These are phyloP conservation scores for Sarocladium brachiariae DNA, from an alignment of 2,329 filamentous ascomycete species.

Conservation along the genomic window DNA sequence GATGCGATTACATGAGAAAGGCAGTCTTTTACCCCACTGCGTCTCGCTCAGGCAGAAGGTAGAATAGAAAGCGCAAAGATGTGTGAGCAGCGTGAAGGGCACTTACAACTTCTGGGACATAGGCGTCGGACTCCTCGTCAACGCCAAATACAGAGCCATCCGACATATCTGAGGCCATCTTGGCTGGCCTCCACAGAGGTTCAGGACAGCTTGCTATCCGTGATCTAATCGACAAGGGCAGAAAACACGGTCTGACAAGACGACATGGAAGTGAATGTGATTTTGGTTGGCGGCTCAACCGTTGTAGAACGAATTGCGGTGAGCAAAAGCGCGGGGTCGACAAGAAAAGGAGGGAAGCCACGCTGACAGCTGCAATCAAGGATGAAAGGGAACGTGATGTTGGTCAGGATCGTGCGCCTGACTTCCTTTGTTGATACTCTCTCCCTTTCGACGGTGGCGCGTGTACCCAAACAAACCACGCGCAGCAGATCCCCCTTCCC, in stretches of 20 bases:
- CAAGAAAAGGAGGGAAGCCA: slow-evolving; percentile 20
- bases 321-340: slow-evolving; percentile 12
- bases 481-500: too few relatives aligned
- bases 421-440: neutral
- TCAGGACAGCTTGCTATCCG: neutral
- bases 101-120: slow-evolving; percentile 32
- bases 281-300: slow-evolving; percentile 14
- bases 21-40: too few relatives aligned
- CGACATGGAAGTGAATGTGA: slow-evolving; percentile 17
- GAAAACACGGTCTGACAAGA: slow-evolving; percentile 15
- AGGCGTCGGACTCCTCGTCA: slow-evolving; percentile 36
- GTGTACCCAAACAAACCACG: slow-evolving; percentile 8
- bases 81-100: neutral
- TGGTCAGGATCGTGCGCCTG: neutral
- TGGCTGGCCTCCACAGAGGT: slow-evolving; percentile 17
- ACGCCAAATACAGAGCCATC: slow-evolving; percentile 42
- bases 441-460: too few relatives aligned
- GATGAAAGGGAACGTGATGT: neutral
- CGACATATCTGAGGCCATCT: slow-evolving; percentile 51
- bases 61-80: too few relatives aligned
- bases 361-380: slow-evolving; percentile 13
- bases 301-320: slow-evolving; percentile 16
- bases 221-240: slow-evolving; percentile 14
- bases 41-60: too few relatives aligned
- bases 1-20: too few relatives aligned